Evolutionary conservation across 2,329 filamentous ascomycete species (phyloP), one percentile per base, ranked within the genome.

Genomic region (Nemania bipapillata): DNA sequence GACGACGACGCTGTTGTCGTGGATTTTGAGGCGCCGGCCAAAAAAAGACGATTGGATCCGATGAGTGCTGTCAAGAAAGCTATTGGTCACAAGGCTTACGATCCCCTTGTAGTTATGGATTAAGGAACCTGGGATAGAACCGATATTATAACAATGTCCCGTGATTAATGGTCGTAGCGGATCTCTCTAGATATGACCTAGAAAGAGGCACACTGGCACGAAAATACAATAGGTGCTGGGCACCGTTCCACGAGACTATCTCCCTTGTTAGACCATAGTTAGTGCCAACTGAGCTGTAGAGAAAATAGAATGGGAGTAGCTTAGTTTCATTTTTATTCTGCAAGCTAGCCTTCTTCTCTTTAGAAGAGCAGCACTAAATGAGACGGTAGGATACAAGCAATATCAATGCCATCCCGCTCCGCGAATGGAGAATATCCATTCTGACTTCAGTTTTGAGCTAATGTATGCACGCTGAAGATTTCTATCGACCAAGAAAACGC

Each of bases 101-200:
- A 80, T 1, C 87, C 88, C 85, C 73, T 90, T 63, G 78, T 80
- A 73, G 84, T 89, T 26, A 70, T 87, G 24, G 87, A 89, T 72
- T 89, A 74, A 77, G 17, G 32, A 17, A 20, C 45, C 20, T 12
- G 37, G 3, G 35, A 47, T 30, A 4, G 4, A 26, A 45, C 26
- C 45, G 3, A 37, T 26, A 45, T 20, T 32, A 30, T 12, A 40
- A 63, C 22, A 6, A 30, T 22, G n/a, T n/a, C 4, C 26, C 8
- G 4, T 35, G 32, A 1, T 2, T 20, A 42, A 56, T 37, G 35
- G 49, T 15, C 7, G 3, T 30, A 15, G 15, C 2, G n/a, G 11
- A 20, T 42, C 17, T 49, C 6, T 42, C 28, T 15, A 8, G 15
- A 35, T 12, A 54, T 47, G 28, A 52, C 28, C 15, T 24, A 57